A percentile compares a stretch with the other conserved stretches of the same genome.
Evolutionary conservation across 108 stramenopile species (phyloP).

Genomic region (Schizochytrium sp.): DNA sequence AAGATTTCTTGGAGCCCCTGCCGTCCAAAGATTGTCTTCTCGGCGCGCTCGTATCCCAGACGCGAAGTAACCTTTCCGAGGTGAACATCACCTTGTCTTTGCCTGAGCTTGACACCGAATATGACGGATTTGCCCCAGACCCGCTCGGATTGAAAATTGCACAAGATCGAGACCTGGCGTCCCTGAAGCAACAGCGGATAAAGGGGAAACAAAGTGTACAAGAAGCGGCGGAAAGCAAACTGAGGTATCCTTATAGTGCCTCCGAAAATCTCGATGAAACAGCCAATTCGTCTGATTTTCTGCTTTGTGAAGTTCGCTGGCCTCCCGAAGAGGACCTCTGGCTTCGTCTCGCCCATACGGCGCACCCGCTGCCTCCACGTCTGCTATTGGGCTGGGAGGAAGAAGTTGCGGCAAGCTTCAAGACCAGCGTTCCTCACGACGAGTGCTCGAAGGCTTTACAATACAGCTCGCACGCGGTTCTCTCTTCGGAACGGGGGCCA

Average conservation of each 20-base stretch:
- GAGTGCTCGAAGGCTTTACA: neutral
- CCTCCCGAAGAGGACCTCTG: neutral
- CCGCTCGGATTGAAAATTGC: neutral
- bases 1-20: neutral
- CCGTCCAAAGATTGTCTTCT: neutral
- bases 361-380: neutral
- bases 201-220: neutral
- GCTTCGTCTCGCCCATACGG: neutral
- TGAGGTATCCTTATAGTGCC: neutral
- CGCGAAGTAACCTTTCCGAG: neutral
- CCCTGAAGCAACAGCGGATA: neutral
- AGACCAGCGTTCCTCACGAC: neutral
- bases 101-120: neutral
- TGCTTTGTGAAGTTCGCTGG: neutral
- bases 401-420: neutral
- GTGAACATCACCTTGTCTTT: neutral
- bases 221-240: neutral
- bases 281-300: no score
- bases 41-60: neutral
- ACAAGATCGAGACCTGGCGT: neutral
- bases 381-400: neutral
- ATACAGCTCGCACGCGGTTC: neutral
- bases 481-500: neutral
- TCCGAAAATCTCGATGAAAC: no score
- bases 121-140: slow-evolving; percentile 1